Evolutionary conservation across 371 early-diverging fungal genomes (phyloP), one percentile per base, ranked within the genome.

Genomic region (Mortierella sp.): DNA sequence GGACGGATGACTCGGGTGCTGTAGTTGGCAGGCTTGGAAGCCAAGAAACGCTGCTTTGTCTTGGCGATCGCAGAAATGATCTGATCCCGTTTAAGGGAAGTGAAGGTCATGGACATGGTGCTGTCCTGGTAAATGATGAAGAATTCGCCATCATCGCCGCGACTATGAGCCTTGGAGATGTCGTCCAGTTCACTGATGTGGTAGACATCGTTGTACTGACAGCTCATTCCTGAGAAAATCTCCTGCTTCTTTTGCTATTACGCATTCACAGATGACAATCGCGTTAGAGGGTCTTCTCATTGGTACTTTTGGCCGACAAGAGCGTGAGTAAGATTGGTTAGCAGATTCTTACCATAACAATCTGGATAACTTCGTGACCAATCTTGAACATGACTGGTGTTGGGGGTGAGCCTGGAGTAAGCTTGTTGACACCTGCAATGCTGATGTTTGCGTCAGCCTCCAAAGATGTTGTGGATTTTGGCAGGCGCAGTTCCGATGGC

Each of bases 161-260:
- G 80, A 31, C 78, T 83, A 4, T 85, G 77, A 16, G 86, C 78
- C 47, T 85, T 61, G 31, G 84, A 79, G 28, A 94, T 84, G 60
- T 95, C 96, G 19, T 92, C 89, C 44, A 96, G 88, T 52, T 94
- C 96, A 13, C 93, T 86, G 27, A 95, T 90, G 59, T 92, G 90
- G 67, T 85, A 94, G 13, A 95, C 91, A 66, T 97, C 97, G 63
- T 95, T 95, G 55, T 93, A 85, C 60, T 89, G 83, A 19, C 92
- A 85, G 54, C 80, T 88, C 45, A 91, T 78, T 12, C 92, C 93
- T 62, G 85, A 82, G 29, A 95, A 63, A 21, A 91, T 67, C 31
- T 91, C 91, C 65, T 89, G 89, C 54, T 87, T 88, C 54, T 85
- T 80, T 44, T 84, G 83, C 84, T 82, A 29, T n/a, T 21, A n/a